Conservation (phyloP, 352 stramenopile genomes). For the Phytophthora sp. region DNA sequence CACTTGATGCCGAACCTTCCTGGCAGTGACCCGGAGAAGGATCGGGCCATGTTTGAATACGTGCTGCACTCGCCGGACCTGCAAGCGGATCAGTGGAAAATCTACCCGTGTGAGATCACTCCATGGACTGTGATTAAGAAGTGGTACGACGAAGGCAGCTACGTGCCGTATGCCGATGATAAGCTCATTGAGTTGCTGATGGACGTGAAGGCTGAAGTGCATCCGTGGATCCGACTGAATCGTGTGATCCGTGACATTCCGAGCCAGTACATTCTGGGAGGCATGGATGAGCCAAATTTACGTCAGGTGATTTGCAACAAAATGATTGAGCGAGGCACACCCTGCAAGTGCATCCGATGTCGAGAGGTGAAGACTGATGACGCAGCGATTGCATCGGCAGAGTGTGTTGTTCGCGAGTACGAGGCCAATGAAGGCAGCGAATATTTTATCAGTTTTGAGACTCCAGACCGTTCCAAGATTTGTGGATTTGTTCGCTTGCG, state of each 20-base stretch:
- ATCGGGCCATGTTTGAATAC: constrained; percentile 92
- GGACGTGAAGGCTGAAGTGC: constrained; percentile 89
- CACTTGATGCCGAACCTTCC: constrained; percentile 94
- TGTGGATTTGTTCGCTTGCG: constrained; percentile 91
- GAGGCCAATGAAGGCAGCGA: constrained; percentile 87
- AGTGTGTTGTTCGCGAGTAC: constrained; percentile 85
- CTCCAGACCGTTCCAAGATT: constrained; percentile 88
- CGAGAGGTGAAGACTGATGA: constrained; percentile 92
- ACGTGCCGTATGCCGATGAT: constrained; percentile 89
- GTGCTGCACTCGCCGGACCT: constrained; percentile 88
- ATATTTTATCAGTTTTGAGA: constrained; percentile 94
- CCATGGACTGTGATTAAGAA: constrained; percentile 92
- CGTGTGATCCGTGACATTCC: constrained; percentile 94
- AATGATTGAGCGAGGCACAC: constrained; percentile 76
- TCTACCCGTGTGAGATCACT: constrained; percentile 94
- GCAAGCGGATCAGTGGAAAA: constrained; percentile 96
- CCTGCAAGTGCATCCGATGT: constrained; percentile 91
- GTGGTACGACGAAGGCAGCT: constrained; percentile 89
- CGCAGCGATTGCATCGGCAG: constrained; percentile 67
- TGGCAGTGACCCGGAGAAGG: constrained; percentile 79
- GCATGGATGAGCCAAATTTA: constrained; percentile 92
- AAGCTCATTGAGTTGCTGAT: constrained; percentile 91
- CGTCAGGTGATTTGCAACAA: constrained; percentile 88
- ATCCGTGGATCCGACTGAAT: constrained; percentile 95
- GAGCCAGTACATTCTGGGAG: constrained; percentile 93